These are phyloP conservation scores for Carex kokanica DNA, from an alignment of 176 grass and related monocot species.

Conservation along the genomic window DNA sequence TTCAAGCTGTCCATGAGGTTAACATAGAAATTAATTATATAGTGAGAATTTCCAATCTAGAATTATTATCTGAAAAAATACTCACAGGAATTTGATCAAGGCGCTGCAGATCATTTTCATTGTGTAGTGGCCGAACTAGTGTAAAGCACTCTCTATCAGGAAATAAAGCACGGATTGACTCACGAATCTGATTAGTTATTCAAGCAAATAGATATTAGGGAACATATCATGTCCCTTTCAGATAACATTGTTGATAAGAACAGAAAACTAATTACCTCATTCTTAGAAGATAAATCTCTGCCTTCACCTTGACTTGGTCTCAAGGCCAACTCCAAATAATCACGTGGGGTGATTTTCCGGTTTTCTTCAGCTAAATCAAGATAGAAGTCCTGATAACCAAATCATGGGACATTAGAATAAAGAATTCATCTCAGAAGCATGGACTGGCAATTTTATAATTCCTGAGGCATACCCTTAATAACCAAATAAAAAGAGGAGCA, in stretches of 20 bases:
- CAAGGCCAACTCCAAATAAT: slow-evolving; percentile 72
- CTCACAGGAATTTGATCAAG: slow-evolving; percentile 75
- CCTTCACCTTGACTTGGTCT: slow-evolving; percentile 60
- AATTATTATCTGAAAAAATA: slow-evolving; percentile 6
- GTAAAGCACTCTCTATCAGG: slow-evolving; percentile 83
- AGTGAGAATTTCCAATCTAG: not conserved
- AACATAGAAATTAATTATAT: not conserved
- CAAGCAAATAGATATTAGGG: slow-evolving; percentile 23
- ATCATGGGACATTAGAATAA: slow-evolving; percentile 11
- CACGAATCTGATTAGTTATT: slow-evolving; percentile 49
- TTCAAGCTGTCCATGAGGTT: slow-evolving; percentile 40
- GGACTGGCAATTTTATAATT: not conserved
- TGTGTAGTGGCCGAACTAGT: slow-evolving; percentile 64
- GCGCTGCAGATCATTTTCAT: slow-evolving; percentile 73
- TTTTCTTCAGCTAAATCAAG: slow-evolving; percentile 64
- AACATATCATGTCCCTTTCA: slow-evolving; percentile 15
- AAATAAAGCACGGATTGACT: slow-evolving; percentile 68
- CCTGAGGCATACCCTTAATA: slow-evolving; percentile 50
- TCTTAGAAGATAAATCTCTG: slow-evolving; percentile 62
- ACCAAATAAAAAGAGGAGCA: slow-evolving; percentile 70
- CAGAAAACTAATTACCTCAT: slow-evolving; percentile 53
- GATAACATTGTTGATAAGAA: not conserved
- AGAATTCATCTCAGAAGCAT: slow-evolving; percentile 6
- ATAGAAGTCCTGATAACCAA: slow-evolving; percentile 64
- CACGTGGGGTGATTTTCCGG: slow-evolving; percentile 57